These are phyloP conservation scores for carrot (Daucus carota) DNA, from an alignment of 129 eudicot genomes.

Conservation along the genomic window DH1_v3.0 NC_030385.2:4435001-4435500, in stretches of 20 bases:
- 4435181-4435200: background rate
- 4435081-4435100: too few relatives aligned
- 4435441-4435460: conserved; percentile 8
- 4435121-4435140: background rate
- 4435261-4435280: too few relatives aligned
- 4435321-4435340: background rate
- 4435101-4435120: background rate
- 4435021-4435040: too few relatives aligned
- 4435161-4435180: background rate
- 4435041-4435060: too few relatives aligned
- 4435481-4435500: too few relatives aligned
- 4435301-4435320: background rate
- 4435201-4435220: background rate
- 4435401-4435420: conserved; percentile 31
- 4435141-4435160: background rate
- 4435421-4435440: conserved; percentile 22
- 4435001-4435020: too few relatives aligned
- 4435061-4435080: too few relatives aligned
- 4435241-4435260: background rate
- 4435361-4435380: conserved; percentile 10
- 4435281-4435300: too few relatives aligned
- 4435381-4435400: conserved; percentile 11
- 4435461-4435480: background rate
- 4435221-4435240: background rate
- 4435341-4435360: background rate